phyloP scores from a whole-genome alignment of 306 rosid species.

The Citrullus mucosospermus region DNA sequence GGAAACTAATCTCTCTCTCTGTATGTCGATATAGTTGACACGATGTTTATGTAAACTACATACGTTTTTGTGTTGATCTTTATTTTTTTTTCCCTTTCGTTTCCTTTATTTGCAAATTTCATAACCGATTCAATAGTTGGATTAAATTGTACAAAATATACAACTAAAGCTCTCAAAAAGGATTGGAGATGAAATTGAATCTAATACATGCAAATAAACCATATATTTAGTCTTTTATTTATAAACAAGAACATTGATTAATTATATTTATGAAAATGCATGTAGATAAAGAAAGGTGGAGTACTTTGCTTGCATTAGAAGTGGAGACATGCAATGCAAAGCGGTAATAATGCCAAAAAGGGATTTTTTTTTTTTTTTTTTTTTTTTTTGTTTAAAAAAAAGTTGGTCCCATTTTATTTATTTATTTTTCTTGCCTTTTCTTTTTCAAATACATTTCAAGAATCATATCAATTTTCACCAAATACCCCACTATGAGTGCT shows the following conservation, averaged over 20 bases:
- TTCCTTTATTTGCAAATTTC: no score
- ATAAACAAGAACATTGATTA: neutral
- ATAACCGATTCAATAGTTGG: no score
- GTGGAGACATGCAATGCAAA: conserved; percentile 47
- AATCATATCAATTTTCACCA: conserved; percentile 16
- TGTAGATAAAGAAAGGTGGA: conserved; percentile 8
- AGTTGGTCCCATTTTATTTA: neutral
- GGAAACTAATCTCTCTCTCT: no score
- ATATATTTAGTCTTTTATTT: neutral
- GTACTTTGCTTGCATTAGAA: conserved; percentile 27
- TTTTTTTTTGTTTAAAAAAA: neutral
- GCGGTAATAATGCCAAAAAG: neutral
- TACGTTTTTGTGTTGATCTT: no score
- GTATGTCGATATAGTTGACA: no score
- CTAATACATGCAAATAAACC: neutral
- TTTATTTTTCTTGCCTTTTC: neutral
- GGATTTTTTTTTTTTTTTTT: neutral
- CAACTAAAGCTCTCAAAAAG: no score
- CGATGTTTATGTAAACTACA: no score
- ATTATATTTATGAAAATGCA: neutral
- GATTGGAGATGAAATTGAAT: no score
- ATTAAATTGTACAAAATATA: no score
- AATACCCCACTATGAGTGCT: conserved; percentile 13
- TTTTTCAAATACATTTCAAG: conserved; percentile 25
- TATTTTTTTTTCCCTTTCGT: no score